Evolutionary conservation across 2,329 filamentous ascomycete genomes (phyloP), one percentile per base, ranked within the genome.

Genomic region (Geosmithia putterillii): DNA sequence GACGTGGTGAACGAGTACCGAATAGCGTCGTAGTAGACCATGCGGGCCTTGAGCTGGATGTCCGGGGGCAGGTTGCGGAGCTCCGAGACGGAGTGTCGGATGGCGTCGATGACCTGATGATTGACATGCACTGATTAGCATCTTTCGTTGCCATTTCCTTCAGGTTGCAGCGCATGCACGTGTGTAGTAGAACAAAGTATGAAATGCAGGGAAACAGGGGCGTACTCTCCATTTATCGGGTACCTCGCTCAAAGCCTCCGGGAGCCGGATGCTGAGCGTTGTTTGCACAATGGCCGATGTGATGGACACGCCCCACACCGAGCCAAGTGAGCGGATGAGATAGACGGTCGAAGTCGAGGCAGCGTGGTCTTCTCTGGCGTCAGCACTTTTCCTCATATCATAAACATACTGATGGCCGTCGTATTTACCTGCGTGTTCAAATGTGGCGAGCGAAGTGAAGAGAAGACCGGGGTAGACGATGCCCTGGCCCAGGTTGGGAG

Each of bases 221-320:
- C 66, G 50, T 72, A 79, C 75, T 65, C 64, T 69, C 59, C 66
- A 69, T 67, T 76, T 79, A 49, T 79, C 65, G 47, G 71, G 65
- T 54, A 79, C 61, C 54, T 67, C 70, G 52, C 61, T 65, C 56
- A 81, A 60, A 49, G 68, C 74, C 47, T 62, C 58, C 5, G 71
- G 70, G 21, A 82, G 63, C 47, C 67, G 64, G 50, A 67, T 59
- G 50, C 66, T 74, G 49, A 82, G 64, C 44, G 71, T 74, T 45
- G 75, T 81, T 57, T 82, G 78, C 28, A 79, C 65, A 38, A 82
- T 76, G 7, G 76, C 70, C 8, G 76, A 78, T 0, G 75, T 75
- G 32, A 76, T 63, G 1, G 78, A 76, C 2, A 82, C 78, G 9
- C 78, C 77, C 70, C 75, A 81, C 15, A 82, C 76, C 0, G 70